Evolutionary conservation across 2,329 filamentous ascomycete genomes (phyloP), one percentile per base, ranked within the genome.

Genomic region (Atkinsonella hypoxylon): DNA sequence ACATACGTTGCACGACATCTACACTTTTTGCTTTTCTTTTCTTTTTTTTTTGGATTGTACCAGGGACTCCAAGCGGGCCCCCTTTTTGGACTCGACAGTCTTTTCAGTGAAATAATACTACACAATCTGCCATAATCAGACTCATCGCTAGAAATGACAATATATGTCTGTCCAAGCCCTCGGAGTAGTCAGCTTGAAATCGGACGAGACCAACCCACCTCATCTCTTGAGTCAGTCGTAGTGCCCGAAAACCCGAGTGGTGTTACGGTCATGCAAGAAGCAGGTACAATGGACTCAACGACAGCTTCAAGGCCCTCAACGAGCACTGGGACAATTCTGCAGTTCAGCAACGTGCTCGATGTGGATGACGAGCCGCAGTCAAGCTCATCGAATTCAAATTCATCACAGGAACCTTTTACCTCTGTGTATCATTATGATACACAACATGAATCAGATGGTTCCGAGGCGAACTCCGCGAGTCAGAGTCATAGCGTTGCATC

Each of bases 331-430:
- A 58, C 56, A 4, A 51, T 60, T 36, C 65, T 56, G 7, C 66
- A 67, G 42, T 76, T 71, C 56, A 70, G 72, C 53, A 80, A 75
- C 61, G 76, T 80, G 76, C 66, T 79, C 18, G 71, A 76, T 44
- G 65, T 79, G 17, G 75, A 76, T 43, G 68, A 70, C 30, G 68
- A 71, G 2, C 74, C 75, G 12, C 73, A 57, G 52, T 64, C 78
- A 22, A 67, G 63, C 8, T 65, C 70, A 4, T 62, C 69, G 54
- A 67, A 67, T 48, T 69, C 70, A 34, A 66, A 76, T 55, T 67
- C 67, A 11, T 74, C 71, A 56, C 70, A 73, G 22, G 74, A 76
- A 61, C 67, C 78, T 44, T 71, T 70, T 52, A 55, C 65, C 51
- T 44, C 52, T 51, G 42, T 26, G 51, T 56, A 54, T 59, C 58